Conservation (phyloP, 768 basidiomycete genomes). For the Vishniacozyma victoriae region DNA sequence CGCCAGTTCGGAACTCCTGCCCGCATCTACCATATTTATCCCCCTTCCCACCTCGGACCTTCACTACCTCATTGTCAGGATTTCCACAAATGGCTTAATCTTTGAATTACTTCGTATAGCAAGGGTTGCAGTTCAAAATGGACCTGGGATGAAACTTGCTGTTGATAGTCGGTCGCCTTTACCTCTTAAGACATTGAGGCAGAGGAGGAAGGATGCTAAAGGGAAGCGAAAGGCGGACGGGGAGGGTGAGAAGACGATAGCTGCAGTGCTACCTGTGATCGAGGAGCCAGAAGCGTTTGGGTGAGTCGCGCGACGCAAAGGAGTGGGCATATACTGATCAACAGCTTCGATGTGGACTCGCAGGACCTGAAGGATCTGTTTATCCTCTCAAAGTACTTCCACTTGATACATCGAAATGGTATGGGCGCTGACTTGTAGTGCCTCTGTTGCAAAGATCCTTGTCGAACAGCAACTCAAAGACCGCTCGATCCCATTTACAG, state of each 20-base stretch:
- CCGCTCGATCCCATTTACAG: constrained; percentile 68
- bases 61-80: constrained; percentile 78
- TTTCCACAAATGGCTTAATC: constrained; percentile 68
- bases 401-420: background rate
- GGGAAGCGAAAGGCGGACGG: background rate
- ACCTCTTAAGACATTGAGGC: constrained; percentile 28
- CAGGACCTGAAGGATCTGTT: constrained; percentile 62
- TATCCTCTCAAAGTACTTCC: constrained; percentile 71
- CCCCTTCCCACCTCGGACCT: constrained; percentile 27
- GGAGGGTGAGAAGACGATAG: background rate
- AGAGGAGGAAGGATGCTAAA: constrained; percentile 16
- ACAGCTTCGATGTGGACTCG: constrained; percentile 62
- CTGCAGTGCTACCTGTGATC: no score
- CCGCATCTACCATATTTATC: constrained; percentile 28
- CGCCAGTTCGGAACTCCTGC: constrained; percentile 59
- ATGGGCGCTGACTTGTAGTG: constrained; percentile 52
- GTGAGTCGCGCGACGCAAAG: no score
- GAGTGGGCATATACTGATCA: background rate
- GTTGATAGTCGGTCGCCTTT: constrained; percentile 29
- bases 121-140: constrained; percentile 21
- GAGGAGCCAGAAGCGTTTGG: no score
- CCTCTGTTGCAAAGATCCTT: constrained; percentile 81
- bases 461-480: constrained; percentile 82
- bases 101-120: constrained; percentile 67
- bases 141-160: constrained; percentile 17